Evolutionary conservation across 306 rosid genomes (phyloP).

Genomic region (Gastrolobium bilobum): DNA sequence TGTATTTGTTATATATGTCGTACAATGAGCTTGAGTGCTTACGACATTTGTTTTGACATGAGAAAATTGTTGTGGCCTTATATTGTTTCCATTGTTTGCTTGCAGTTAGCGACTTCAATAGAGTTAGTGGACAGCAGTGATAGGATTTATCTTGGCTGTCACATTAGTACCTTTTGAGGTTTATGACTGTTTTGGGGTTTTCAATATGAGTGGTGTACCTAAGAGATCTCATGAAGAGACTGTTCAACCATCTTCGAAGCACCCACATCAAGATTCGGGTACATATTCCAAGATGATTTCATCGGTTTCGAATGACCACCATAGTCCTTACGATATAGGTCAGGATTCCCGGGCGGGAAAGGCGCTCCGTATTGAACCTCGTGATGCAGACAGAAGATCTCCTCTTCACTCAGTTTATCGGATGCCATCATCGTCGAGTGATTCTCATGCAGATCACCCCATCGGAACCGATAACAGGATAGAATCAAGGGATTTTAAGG

Average conservation of each 20-base stretch:
- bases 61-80: slow-evolving; percentile 37
- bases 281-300: slow-evolving; percentile 68
- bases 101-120: slow-evolving; percentile 39
- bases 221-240: slow-evolving; percentile 83
- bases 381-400: slow-evolving; percentile 82
- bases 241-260: slow-evolving; percentile 75
- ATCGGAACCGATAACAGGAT: slow-evolving; percentile 63
- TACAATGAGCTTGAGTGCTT: neutral
- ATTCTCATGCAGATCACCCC: slow-evolving; percentile 67
- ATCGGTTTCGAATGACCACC: slow-evolving; percentile 68
- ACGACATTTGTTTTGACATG: slow-evolving; percentile 9
- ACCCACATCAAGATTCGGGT: slow-evolving; percentile 72
- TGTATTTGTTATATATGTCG: slow-evolving; percentile 8
- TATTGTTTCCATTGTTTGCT: slow-evolving; percentile 37
- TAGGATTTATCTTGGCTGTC: slow-evolving; percentile 42
- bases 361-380: slow-evolving; percentile 74
- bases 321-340: slow-evolving; percentile 69
- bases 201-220: slow-evolving; percentile 79
- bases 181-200: slow-evolving; percentile 41
- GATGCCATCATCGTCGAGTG: slow-evolving; percentile 69
- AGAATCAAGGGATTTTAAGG: slow-evolving; percentile 79
- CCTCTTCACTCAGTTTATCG: slow-evolving; percentile 73
- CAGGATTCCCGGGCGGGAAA: slow-evolving; percentile 70
- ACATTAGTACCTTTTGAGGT: slow-evolving; percentile 41
- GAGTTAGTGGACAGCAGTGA: slow-evolving; percentile 8